These are phyloP conservation scores for Ceratobasidium sp. DNA, from an alignment of 1,284 basidiomycete species.

Conservation along the genomic window DNA sequence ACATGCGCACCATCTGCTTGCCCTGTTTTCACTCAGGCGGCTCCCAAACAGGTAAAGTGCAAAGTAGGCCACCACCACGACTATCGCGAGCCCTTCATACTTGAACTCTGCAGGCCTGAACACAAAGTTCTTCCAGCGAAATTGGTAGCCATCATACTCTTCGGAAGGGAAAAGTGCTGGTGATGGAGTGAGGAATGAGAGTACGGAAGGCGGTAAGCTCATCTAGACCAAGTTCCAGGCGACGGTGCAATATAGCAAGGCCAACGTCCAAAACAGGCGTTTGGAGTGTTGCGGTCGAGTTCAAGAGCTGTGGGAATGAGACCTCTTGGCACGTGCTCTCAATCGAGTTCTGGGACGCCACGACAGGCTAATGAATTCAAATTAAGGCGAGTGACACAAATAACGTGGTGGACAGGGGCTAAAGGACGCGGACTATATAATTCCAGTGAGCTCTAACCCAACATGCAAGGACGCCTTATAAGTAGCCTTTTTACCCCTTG, in stretches of 20 bases:
- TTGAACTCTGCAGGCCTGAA: slow-evolving; percentile 86
- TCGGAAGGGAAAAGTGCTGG: slow-evolving; percentile 56
- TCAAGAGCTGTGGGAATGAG: slow-evolving; percentile 10
- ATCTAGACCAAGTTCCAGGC: slow-evolving; percentile 22
- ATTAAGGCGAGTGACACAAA: slow-evolving; percentile 16
- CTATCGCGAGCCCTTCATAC: slow-evolving; percentile 69
- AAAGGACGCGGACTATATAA: background rate
- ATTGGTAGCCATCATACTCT: slow-evolving; percentile 72
- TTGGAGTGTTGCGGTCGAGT: slow-evolving; percentile 9
- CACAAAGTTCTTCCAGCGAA: slow-evolving; percentile 75
- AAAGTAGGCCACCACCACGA: slow-evolving; percentile 66
- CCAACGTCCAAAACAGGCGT: background rate
- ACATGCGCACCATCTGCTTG: slow-evolving; percentile 64
- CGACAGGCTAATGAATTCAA: background rate
- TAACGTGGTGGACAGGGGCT: background rate
- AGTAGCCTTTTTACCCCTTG: slow-evolving; percentile 23
- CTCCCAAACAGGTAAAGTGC: slow-evolving; percentile 66
- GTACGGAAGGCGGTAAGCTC: slow-evolving; percentile 52
- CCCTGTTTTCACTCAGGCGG: slow-evolving; percentile 64
- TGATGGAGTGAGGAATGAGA: slow-evolving; percentile 62
- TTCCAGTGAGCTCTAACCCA: background rate
- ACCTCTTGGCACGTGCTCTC: background rate
- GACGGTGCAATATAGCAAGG: background rate
- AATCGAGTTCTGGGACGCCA: slow-evolving; percentile 17
- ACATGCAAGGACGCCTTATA: slow-evolving; percentile 22